phyloP scores from a whole-genome alignment of 1,284 basidiomycete species.

The Sparassis latifolia region DNA sequence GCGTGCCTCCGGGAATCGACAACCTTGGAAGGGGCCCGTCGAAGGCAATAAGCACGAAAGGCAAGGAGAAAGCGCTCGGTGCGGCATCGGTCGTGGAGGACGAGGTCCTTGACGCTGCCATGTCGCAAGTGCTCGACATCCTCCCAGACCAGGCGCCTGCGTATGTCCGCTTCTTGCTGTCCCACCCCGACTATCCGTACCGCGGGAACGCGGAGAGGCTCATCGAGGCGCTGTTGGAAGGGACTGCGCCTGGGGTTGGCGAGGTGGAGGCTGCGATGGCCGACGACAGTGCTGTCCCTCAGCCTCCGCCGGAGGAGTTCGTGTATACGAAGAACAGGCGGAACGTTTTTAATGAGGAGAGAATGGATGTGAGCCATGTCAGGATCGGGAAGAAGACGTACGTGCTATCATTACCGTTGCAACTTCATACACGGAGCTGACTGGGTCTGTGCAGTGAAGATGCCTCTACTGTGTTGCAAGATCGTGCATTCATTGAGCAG shows the following conservation, averaged over 20 bases:
- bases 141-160: conserved; percentile 50
- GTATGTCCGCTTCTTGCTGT: conserved; percentile 54
- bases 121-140: conserved; percentile 65
- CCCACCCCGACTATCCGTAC: conserved; percentile 40
- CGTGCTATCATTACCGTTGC: conserved; percentile 7
- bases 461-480: conserved; percentile 39
- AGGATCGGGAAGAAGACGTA: conserved; percentile 68
- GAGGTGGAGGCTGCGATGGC: conserved; percentile 20
- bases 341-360: conserved; percentile 71
- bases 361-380: conserved; percentile 56
- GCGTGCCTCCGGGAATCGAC: conserved; percentile 41
- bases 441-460: conserved; percentile 31
- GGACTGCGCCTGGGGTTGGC: conserved; percentile 47
- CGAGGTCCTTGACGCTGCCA: conserved; percentile 46
- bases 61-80: conserved; percentile 30
- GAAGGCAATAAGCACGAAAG: conserved; percentile 30
- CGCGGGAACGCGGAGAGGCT: conserved; percentile 49
- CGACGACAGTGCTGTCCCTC: neutral
- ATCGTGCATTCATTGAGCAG: conserved; percentile 58
- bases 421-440: too few relatives aligned
- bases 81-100: conserved; percentile 8
- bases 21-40: conserved; percentile 23
- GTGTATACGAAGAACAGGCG: conserved; percentile 41
- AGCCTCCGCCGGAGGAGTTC: conserved; percentile 18
- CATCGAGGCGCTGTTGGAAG: conserved; percentile 65